Base-by-base conservation (phyloP, 306 rosid species). In the Oxytropis ochrocephala region DNA sequence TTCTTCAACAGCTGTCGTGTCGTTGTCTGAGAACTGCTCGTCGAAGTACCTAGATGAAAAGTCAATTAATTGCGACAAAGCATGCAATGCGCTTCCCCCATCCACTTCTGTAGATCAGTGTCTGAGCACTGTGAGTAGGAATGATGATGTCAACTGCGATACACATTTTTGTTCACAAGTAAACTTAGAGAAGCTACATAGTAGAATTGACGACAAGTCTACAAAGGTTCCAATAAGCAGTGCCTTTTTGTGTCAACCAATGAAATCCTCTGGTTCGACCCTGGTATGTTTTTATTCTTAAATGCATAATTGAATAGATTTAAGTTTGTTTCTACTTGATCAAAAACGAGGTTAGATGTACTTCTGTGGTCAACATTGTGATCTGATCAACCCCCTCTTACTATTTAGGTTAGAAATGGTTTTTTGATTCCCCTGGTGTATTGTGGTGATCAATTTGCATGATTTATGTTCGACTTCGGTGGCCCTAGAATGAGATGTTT, bases 221-320 rank as follows among this genome's bases (percentile, higher is more conserved):
- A 43, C 80, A 74, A 49, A 48, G 73, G 46, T 39, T 69, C 75
- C 80, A 73, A 51, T 72, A n/a, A 78, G 74, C 73, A 57, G 55
- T 69, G 64, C 76, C 55, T 50, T 58, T 57, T 68, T 73, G 44
- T 48, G 70, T 76, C 81, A 74, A 67, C 82, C 78, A 75, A 77
- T 54, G 71, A 69, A 68, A 52, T 69, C 74, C 72, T 4, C 70
- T 39, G 72, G 72, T 75, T 74, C 78, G 11, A 62, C 86, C 61
- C 72, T 70, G 88, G 98, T 92, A 87, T 58, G 73, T 64, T 68
- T 16, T 54, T 74, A 58, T 77, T 52, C 78, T 59, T 64, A 32
- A 52, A 53, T 65, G 70, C 47, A 44, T 33, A 43, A 59, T 72
- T 39, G 42, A 27, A 54, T 62, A 44, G 43, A 53, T 53, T 58